Base-by-base conservation (phyloP, 176 grass and related monocot species). In the Raddia distichophylla region DNA sequence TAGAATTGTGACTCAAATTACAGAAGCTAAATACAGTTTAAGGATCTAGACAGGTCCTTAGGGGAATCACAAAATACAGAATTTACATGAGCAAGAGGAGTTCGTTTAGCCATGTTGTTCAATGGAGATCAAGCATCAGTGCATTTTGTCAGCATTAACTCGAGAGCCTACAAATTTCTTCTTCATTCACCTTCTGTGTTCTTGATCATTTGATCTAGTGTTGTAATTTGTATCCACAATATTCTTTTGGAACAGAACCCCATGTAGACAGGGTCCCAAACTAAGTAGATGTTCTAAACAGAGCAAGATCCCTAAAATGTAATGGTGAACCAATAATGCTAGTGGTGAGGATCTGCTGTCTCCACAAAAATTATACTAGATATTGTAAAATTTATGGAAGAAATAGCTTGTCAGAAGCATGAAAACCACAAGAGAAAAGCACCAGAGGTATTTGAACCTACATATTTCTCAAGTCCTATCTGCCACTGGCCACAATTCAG, bases 1-100 rank as follows among this genome's bases (percentile, higher is more conserved):
- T 68, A 68, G 40, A 68, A 46, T 34, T 69, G 67, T 43, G 44
- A 69, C 67, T 18, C 40, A 67, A 19, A 67, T 44, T 44, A n/a
- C 40, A 45, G 8, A 19, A 43, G 40, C 8, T 67, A 43, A 67
- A 67, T 69, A 49, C 45, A 69, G 44, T 69, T 69, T 10, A 69
- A n/a, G 67, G 10, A 5, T 70, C 2, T 70, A 48, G 27, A 49
- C 2, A 3, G 45, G 6, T 12, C 4, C 12, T 76, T 76, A 12
- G 0, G 0, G 11, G 22, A 45, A 44, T 45, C 40, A 10, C 44
- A 58, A 18, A 57, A 75, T 75, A 11, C 6, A 60, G 11, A 44
- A 20, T 59, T 3, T 46, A 10, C 12, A 48, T 0, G 27, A 27
- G 3, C 7, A 46, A 2, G 27, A 60, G 18, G 6, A 46, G 34